Base-by-base conservation (phyloP, 1,284 basidiomycete species). In the Austropuccinia psidii region DNA sequence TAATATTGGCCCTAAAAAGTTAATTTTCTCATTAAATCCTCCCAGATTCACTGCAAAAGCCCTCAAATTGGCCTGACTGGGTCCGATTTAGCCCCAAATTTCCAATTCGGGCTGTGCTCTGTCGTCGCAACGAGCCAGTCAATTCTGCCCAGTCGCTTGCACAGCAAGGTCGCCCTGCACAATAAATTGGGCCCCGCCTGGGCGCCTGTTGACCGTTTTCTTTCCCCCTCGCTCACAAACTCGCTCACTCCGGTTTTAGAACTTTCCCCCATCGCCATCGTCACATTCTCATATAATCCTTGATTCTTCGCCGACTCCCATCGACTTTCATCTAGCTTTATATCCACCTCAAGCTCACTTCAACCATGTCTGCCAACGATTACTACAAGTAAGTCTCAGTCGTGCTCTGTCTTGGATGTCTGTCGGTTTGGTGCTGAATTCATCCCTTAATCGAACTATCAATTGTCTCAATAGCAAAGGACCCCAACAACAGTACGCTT, bases 301-400 rank as follows among this genome's bases (percentile, higher is more conserved):
- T n/a, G n/a, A 45, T 45, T n/a, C 11, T 11, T n/a, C 41, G 11
- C 57, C 57, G 24, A 24, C 27, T 37, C 33, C 19, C 43, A 24
- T 35, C 31, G 24, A 39, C 29, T 19, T 33, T n/a, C 52, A 37
- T 33, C 15, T 61, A 50, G n/a, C 2, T 21, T 37, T 31, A 54
- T 27, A 52, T 41, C 50, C 29, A 54, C 33, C 43, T 31, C n/a
- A 24, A 50, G 8, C 15, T 43, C 50, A 57, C 62, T 11, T 39
- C 31, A 29, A 60, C 3, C 19, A 70, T 70, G 67, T 70, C 67
- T 35, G 67, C 67, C 39, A 70, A 70, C 55, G 67, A 70, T 57
- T 70, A 70, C 55, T 70, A 70, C 67, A 70, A 70, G 67, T 70
- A 37, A 21, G 55, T 54, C 41, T 45, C 19, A 37, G 17, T 31